Percentiles rank a stretch among this genome's conserved stretches.
Conservation (phyloP, 805 yeast species). For the Candida tibetensis region DNA sequence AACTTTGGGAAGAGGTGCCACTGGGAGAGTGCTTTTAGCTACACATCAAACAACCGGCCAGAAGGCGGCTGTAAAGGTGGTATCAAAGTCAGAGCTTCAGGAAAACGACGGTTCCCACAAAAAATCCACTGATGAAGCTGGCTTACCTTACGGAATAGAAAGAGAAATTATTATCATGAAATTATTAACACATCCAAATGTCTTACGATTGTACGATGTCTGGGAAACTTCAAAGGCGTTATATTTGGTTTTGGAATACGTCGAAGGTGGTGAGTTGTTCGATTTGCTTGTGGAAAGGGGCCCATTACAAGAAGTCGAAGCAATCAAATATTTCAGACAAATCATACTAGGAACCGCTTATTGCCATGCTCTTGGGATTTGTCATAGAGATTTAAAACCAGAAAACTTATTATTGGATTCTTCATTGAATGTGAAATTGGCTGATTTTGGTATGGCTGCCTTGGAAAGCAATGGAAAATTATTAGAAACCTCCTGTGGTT, state of each 20-base stretch:
- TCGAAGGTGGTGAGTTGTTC: constrained; percentile 85
- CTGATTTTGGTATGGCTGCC: constrained; percentile 91
- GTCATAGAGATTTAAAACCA: constrained; percentile 82
- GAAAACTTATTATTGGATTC: constrained; percentile 72
- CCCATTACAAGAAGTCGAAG: constrained; percentile 67
- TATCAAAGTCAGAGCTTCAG: constrained; percentile 58
- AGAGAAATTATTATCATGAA: constrained; percentile 98
- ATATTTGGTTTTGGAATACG: constrained; percentile 74
- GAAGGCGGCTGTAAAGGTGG: constrained; percentile 80
- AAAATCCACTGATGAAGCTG: constrained; percentile 47
- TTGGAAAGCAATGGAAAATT: constrained; percentile 67
- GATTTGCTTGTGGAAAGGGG: constrained; percentile 72
- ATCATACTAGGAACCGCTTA: constrained; percentile 75
- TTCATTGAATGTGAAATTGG: constrained; percentile 67
- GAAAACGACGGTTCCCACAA: constrained; percentile 24
- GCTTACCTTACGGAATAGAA: constrained; percentile 92
- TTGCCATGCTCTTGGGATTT: constrained; percentile 75
- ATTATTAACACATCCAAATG: constrained; percentile 88
- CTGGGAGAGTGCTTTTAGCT: constrained; percentile 76
- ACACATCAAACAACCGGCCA: constrained; percentile 68
- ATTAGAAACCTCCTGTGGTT: constrained; percentile 79
- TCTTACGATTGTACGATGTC: constrained; percentile 90
- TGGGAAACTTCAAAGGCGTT: constrained; percentile 96
- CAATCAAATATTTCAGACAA: constrained; percentile 74
- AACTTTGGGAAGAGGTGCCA: constrained; percentile 79